A percentile compares a stretch with the other conserved stretches of the same genome.
phyloP scores from a whole-genome alignment of 768 basidiomycete species.

The Strobilomyces confusus region DNA sequence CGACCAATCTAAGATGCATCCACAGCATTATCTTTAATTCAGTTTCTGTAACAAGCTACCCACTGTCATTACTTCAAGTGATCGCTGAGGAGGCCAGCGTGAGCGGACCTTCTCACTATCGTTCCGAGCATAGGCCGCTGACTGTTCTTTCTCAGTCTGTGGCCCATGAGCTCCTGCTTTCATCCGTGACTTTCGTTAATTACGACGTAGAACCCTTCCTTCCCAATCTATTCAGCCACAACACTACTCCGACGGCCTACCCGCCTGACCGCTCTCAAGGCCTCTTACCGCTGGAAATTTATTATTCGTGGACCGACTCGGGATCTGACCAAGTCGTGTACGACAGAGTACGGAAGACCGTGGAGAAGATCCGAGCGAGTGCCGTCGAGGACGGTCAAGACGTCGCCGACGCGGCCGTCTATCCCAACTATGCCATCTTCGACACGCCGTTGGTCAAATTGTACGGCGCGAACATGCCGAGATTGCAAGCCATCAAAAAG shows the following conservation, averaged over 20 bases:
- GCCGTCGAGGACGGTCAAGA: constrained; percentile 18
- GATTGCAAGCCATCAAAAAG: background rate
- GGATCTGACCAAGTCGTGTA: constrained; percentile 23
- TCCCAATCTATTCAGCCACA: constrained; percentile 36
- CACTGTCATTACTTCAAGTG: constrained; percentile 13
- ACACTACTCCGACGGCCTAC: constrained; percentile 38
- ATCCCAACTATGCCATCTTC: constrained; percentile 55
- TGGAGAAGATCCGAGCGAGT: constrained; percentile 33
- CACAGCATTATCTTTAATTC: constrained; percentile 7
- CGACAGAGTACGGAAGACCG: constrained; percentile 36
- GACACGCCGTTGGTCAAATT: constrained; percentile 45
- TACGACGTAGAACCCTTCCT: constrained; percentile 49
- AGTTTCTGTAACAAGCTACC: constrained; percentile 4
- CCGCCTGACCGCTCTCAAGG: constrained; percentile 37
- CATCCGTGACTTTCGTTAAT: background rate
- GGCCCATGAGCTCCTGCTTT: constrained; percentile 15
- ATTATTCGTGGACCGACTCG: constrained; percentile 19
- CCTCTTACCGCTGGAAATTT: constrained; percentile 44
- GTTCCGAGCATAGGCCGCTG: background rate
- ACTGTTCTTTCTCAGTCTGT: background rate
- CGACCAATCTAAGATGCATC: background rate
- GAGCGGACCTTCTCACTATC: background rate
- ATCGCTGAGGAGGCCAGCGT: constrained; percentile 16
- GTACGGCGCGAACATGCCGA: constrained; percentile 41
- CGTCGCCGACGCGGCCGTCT: constrained; percentile 33